Base-by-base conservation (phyloP, 192 early-diverging fungal species). In the Pilaira anomala region DNA sequence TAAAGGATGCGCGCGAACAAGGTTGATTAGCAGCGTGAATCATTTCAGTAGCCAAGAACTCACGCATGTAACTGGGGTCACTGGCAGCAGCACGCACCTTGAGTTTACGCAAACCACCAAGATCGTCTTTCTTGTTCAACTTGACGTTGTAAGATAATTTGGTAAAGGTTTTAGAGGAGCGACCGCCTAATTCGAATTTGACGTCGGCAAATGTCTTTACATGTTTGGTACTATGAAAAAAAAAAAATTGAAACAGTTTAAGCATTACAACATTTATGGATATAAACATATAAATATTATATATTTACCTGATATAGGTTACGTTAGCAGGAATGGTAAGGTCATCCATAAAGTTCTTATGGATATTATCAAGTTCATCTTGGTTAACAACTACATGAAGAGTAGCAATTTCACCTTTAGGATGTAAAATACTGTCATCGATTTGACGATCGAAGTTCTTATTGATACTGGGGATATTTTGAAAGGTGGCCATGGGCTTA, bases 1-100 rank as follows among this genome's bases (percentile, higher is more conserved):
- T 48, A 51, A 58, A 67, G n/a, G 65, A 67, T 6, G 54, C 45
- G 3, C 45, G 26, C 8, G 48, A 45, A 24, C 60, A 53, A 24
- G 71, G 71, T 2, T 56, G 19, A 26, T 46, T 45, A 1, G 65
- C 59, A 18, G 64, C 49, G 8, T 67, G 30, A 2, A 58, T 19
- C 33, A 67, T 57, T 26, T 67, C 53, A 42, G 28, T 26, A 16
- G 61, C 29, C 12, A 73, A 33, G 39, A 63, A 62, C 22, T 73
- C 71, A 18, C 71, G 60, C 19, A 73, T 63, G 41, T 67, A 73
- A 36, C 60, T 63, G 11, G 71, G 71, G 26, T 73, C 71, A 14
- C 25, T 58, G 8, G 40, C 48, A 24, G 54, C 12, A 3, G 71
- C 33, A 19, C 71, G 42, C n/a, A 73, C 26, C 21, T 73, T 73